These are phyloP conservation scores for Trypanosoma theileri DNA, from an alignment of 208 protist species.

Conservation along the genomic window DNA sequence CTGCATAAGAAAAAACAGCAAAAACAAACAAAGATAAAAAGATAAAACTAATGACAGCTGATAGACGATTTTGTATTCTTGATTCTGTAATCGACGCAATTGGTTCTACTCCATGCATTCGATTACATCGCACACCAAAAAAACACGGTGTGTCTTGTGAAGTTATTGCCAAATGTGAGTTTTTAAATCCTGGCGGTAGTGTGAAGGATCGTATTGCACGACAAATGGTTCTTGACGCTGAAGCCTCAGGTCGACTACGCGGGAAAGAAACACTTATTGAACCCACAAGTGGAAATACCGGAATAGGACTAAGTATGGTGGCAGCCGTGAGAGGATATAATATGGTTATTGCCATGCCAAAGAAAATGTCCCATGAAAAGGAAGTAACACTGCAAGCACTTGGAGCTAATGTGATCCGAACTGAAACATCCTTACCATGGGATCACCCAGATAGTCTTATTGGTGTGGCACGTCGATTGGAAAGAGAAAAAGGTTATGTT, in stretches of 20 bases:
- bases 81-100: slow-evolving; percentile 74
- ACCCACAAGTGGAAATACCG: slow-evolving; percentile 96
- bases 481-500: slow-evolving; percentile 94
- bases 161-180: slow-evolving; percentile 92
- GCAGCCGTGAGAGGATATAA: slow-evolving; percentile 94
- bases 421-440: slow-evolving; percentile 94
- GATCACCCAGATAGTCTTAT: slow-evolving; percentile 97
- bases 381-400: slow-evolving; percentile 89
- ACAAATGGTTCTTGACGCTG: slow-evolving; percentile 96
- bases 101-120: slow-evolving; percentile 88
- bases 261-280: slow-evolving; percentile 95
- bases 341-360: slow-evolving; percentile 97
- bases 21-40: not conserved
- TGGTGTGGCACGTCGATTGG: slow-evolving; percentile 90
- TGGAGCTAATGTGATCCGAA: slow-evolving; percentile 96
- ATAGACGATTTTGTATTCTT: slow-evolving; percentile 13
- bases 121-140: slow-evolving; percentile 81
- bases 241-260: slow-evolving; percentile 90
- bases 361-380: slow-evolving; percentile 99
- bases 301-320: slow-evolving; percentile 96
- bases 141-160: slow-evolving; percentile 81
- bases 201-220: slow-evolving; percentile 98
- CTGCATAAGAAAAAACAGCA: not conserved
- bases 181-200: slow-evolving; percentile 92
- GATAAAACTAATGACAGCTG: not conserved